Base-by-base conservation (phyloP, 768 basidiomycete species). In the Hygrocybe coccinea region DNA sequence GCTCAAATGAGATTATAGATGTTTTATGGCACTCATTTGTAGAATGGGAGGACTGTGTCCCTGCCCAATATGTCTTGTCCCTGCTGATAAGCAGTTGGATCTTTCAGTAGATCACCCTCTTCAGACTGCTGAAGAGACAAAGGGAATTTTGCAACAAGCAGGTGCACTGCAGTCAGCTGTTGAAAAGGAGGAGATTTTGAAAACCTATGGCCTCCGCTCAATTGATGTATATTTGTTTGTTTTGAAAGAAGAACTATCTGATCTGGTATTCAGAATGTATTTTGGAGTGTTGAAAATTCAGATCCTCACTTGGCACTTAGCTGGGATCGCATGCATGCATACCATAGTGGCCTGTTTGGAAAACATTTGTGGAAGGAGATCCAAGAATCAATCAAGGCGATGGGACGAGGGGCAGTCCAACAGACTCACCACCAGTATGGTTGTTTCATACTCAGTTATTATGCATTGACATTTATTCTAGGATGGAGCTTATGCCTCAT, bases 281-380 rank as follows among this genome's bases (percentile, higher is more conserved):
- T 79, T 55, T 78, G 74, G 74, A 41, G 22, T 0, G 34, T 79
- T 14, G 37, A 22, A 15, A 33, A 64, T 54, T 74, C 71, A 5
- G 72, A 76, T 57, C 69, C 71, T 7, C 58, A 73, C 50, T 17
- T 35, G 4, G 68, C 72, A 25, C 21, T 71, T 2, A 71, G 71
- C 9, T 78, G 70, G 51, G 76, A 80, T 59, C 61, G 61, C 2
- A 64, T 79, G 12, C 77, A 79, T 58, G 61, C 57, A 9, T 63
- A 73, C 50, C 51, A 67, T 46, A 49, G 46, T 22, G 77, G 76
- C 1, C 25, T 74, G 2, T 69, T 64, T 52, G 61, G 67, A 0
- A 62, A 71, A 34, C 75, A 76, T 54, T 44, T 76, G 1, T 64
- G 65, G 19, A 46, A 5, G 1, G 57, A 67, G 33, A 6, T 74